Evolutionary conservation across 2,329 filamentous ascomycete species (phyloP).

Genomic region (Penicillium sp.): DNA sequence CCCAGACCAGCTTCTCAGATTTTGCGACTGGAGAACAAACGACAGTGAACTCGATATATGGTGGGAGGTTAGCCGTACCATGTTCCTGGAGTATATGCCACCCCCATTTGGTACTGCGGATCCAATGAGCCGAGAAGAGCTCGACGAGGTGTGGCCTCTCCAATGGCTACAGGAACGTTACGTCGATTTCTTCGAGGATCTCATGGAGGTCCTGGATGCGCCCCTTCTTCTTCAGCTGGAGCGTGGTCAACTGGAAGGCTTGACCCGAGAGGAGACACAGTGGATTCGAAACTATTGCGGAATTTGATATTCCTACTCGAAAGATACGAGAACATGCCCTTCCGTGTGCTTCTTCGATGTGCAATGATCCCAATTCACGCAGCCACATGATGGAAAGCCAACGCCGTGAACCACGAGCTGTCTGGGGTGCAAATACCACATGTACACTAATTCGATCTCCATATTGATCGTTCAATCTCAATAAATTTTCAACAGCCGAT

Average conservation of each 20-base stretch:
- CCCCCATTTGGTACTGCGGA: slow-evolving; percentile 10
- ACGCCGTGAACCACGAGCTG: not conserved
- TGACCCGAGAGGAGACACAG: slow-evolving; percentile 39
- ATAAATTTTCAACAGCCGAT: not conserved
- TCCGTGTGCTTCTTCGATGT: not conserved
- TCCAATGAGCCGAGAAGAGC: slow-evolving; percentile 24
- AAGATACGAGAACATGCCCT: not conserved
- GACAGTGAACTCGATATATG: slow-evolving; percentile 33
- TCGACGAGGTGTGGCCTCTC: slow-evolving; percentile 31
- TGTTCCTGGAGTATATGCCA: slow-evolving; percentile 20
- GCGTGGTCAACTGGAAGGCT: slow-evolving; percentile 42
- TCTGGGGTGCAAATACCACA: not conserved
- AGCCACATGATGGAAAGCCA: not conserved
- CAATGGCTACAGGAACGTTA: slow-evolving; percentile 20
- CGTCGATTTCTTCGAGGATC: slow-evolving; percentile 41
- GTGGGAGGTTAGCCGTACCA: slow-evolving; percentile 28
- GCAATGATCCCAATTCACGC: not conserved
- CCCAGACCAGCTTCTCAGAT: slow-evolving; percentile 41
- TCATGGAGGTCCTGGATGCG: slow-evolving; percentile 44
- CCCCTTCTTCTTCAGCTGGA: slow-evolving; percentile 55
- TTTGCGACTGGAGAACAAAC: slow-evolving; percentile 46
- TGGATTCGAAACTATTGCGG: slow-evolving; percentile 2
- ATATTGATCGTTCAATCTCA: not conserved
- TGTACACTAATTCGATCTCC: not conserved
- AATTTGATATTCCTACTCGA: not conserved